These are phyloP conservation scores for Suillus luteus DNA, from an alignment of 768 basidiomycete species.

Conservation along the genomic window DNA sequence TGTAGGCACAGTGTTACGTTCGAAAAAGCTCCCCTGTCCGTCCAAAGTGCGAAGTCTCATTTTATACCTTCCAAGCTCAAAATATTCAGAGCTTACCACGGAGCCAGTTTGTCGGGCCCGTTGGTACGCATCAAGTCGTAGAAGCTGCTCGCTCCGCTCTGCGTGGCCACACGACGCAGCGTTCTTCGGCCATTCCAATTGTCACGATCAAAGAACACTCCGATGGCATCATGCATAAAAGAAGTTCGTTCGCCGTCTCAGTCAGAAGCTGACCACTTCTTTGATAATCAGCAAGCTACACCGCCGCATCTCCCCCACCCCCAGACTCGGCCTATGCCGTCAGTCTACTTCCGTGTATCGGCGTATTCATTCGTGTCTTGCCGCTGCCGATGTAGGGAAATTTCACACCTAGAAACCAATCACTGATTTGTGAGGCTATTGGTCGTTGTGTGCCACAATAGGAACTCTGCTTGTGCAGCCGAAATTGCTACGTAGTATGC, in stretches of 20 bases:
- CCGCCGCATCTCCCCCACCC: neutral
- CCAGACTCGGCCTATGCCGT: neutral
- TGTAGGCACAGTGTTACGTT: neutral
- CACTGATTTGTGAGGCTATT: neutral
- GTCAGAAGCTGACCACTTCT: neutral
- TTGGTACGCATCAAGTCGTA: slow-evolving; percentile 27
- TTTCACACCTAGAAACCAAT: neutral
- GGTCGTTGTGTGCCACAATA: neutral
- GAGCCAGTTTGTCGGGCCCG: slow-evolving; percentile 31
- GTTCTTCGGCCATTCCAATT: neutral
- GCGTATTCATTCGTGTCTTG: neutral
- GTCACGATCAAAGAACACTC: neutral
- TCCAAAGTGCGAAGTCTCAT: neutral
- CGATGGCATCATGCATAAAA: neutral
- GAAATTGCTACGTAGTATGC: neutral
- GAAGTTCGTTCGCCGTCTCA: neutral
- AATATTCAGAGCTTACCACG: slow-evolving; percentile 32
- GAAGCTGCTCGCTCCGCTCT: neutral
- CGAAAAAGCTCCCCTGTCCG: neutral
- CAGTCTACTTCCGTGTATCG: neutral
- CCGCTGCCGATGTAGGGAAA: neutral
- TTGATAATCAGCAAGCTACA: neutral
- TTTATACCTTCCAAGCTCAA: slow-evolving; percentile 16
- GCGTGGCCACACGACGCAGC: neutral
- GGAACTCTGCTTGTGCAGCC: neutral